Evolutionary conservation across 192 early-diverging fungal species (phyloP).

Genomic region (Jimgerdemannia flammicorona): DNA sequence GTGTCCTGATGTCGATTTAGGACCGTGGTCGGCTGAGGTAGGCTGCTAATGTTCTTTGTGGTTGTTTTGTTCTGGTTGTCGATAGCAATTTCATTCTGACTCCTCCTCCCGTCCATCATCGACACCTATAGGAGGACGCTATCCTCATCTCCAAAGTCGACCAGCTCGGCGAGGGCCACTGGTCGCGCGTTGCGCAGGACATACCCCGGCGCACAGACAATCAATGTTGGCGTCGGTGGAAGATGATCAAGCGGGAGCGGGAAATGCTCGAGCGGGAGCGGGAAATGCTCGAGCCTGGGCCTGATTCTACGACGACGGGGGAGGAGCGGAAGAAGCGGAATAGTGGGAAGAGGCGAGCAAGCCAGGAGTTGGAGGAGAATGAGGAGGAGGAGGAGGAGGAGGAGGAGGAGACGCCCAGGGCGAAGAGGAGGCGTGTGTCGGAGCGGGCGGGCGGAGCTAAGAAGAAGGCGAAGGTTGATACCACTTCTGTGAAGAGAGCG

Average conservation of each 20-base stretch:
- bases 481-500: not conserved
- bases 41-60: too few relatives aligned
- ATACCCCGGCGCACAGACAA: not conserved
- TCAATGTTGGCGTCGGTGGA: constrained; percentile 3
- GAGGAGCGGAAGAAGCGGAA: not conserved
- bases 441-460: too few relatives aligned
- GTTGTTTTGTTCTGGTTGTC: too few relatives aligned
- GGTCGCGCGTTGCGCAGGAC: not conserved
- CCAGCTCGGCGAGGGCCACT: not conserved
- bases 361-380: not conserved
- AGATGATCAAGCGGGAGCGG: not conserved
- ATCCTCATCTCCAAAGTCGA: not conserved
- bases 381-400: not conserved
- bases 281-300: not conserved
- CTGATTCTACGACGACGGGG: not conserved
- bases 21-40: constrained; percentile 49
- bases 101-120: not conserved
- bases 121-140: not conserved
- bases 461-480: too few relatives aligned
- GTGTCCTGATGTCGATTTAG: constrained; percentile 49
- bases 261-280: not conserved
- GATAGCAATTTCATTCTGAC: too few relatives aligned
- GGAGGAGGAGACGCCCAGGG: not conserved
- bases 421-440: too few relatives aligned
- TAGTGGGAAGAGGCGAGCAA: not conserved